phyloP scores from a whole-genome alignment of 2,329 filamentous ascomycete species.

The Aspergillus unguis region DNA sequence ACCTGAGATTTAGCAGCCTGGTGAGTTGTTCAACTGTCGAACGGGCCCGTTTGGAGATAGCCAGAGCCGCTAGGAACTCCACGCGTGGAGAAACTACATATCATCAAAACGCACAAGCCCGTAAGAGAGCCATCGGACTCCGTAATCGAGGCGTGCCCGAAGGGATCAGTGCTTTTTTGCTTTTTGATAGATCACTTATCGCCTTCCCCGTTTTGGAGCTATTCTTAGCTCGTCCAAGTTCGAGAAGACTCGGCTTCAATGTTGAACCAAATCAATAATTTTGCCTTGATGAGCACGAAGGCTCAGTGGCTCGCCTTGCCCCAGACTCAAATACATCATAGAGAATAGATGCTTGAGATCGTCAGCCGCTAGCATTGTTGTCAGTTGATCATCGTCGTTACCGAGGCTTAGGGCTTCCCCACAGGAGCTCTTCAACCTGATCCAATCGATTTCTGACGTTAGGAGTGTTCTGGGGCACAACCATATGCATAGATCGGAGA shows the following conservation, averaged over 20 bases:
- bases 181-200: constrained; percentile 9
- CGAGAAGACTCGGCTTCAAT: neutral
- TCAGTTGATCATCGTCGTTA: neutral
- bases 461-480: constrained; percentile 13
- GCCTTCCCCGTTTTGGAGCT: neutral
- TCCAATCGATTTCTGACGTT: constrained; percentile 13
- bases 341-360: too few relatives aligned
- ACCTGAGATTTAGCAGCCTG: neutral
- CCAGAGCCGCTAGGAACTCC: constrained; percentile 6
- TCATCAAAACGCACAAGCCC: constrained; percentile 9
- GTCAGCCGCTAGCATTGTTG: neutral
- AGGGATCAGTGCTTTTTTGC: constrained; percentile 5
- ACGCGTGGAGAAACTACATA: constrained; percentile 9
- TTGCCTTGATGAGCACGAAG: neutral
- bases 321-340: too few relatives aligned
- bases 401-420: neutral
- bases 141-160: neutral
- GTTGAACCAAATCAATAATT: neutral
- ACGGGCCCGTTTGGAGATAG: constrained; percentile 8
- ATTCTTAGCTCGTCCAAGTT: constrained; percentile 8
- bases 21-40: neutral
- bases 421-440: neutral
- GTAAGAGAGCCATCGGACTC: neutral
- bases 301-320: too few relatives aligned
- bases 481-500: constrained; percentile 16